These are phyloP conservation scores for Trichophyton rubrum DNA, from an alignment of 2,329 filamentous ascomycete species.

Conservation along the genomic window DNA sequence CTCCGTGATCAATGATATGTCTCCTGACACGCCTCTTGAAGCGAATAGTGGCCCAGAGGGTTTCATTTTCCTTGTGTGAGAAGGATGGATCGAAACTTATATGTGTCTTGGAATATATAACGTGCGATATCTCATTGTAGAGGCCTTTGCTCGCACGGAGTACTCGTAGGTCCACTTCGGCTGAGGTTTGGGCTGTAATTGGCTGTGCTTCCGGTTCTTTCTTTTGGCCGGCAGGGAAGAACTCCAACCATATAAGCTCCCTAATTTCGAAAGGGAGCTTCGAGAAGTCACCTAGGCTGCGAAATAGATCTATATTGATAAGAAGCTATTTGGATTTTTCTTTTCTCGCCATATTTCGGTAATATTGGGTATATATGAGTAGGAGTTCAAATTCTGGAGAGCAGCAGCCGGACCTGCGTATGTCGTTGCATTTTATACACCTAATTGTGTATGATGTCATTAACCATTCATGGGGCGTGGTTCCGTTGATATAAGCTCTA, in stretches of 20 bases:
- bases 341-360: too few species aligned
- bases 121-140: not conserved
- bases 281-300: not conserved
- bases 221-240: not conserved
- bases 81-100: not conserved
- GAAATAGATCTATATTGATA: too few species aligned
- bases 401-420: too few species aligned
- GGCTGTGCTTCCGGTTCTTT: not conserved
- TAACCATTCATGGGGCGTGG: too few species aligned
- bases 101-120: not conserved
- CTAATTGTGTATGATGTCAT: too few species aligned
- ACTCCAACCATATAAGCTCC: conserved; percentile 2
- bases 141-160: not conserved
- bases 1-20: not conserved
- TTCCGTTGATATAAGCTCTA: too few species aligned
- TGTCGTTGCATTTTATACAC: too few species aligned
- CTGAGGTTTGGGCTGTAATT: not conserved
- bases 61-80: not conserved
- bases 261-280: conserved; percentile 5
- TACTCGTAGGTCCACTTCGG: not conserved
- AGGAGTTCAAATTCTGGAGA: too few species aligned
- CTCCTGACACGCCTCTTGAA: not conserved
- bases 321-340: too few species aligned
- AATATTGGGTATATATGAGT: too few species aligned
- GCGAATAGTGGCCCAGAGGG: not conserved